Conservation (phyloP, 2,329 filamentous ascomycete species). For the Ilyonectria robusta region DNA sequence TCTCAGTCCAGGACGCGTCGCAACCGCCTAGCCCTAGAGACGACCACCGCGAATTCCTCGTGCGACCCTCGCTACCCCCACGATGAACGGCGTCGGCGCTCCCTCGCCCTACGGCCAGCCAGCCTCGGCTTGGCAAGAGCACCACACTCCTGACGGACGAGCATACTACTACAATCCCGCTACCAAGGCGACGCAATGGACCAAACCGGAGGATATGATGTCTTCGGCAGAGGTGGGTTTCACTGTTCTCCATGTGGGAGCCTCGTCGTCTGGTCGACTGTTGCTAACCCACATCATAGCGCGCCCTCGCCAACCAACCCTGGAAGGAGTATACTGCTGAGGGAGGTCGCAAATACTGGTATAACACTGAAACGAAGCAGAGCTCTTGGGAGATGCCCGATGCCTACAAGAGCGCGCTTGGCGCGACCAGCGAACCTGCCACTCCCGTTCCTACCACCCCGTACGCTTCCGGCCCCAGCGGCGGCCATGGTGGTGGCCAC, state of each 20-base stretch:
- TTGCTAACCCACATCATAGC: constrained; percentile 62
- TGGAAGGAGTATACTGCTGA: constrained; percentile 95
- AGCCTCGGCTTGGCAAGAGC: constrained; percentile 81
- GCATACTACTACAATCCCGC: constrained; percentile 91
- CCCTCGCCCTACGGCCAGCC: constrained; percentile 64
- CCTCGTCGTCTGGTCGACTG: background rate
- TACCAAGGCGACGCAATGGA: constrained; percentile 94
- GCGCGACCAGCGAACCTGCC: constrained; percentile 64
- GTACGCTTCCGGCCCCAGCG: constrained; percentile 56
- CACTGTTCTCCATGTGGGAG: background rate
- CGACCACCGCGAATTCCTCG: background rate
- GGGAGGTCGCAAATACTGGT: constrained; percentile 94
- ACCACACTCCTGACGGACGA: constrained; percentile 84
- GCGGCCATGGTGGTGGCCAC: constrained; percentile 42
- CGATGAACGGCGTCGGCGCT: constrained; percentile 72
- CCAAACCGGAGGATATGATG: constrained; percentile 93
- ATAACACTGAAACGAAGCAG: constrained; percentile 90
- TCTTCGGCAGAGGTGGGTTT: constrained; percentile 79
- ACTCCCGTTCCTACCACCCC: constrained; percentile 59
- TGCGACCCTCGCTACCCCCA: constrained; percentile 26
- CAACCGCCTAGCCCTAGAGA: background rate
- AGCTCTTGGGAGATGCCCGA: constrained; percentile 97
- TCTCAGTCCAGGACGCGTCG: constrained; percentile 24
- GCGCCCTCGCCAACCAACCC: constrained; percentile 83
- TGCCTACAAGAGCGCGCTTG: constrained; percentile 81